A percentile compares a stretch with the other conserved stretches of the same genome.
Conservation (phyloP, 352 stramenopile species). For the Pythium inflatum region DNA sequence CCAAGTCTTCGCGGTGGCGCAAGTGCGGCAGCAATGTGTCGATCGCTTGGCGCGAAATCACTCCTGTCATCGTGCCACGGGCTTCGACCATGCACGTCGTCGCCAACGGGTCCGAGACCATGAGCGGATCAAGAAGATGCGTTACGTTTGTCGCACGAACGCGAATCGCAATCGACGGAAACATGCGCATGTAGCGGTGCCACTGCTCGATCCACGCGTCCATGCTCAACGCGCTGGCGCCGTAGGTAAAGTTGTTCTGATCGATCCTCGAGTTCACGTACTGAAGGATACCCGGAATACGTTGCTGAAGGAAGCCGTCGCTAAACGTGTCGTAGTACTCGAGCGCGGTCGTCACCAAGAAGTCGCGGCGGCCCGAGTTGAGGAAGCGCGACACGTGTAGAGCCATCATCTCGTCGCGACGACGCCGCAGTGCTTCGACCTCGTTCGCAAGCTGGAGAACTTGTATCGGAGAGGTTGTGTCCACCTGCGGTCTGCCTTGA, state of each 20-base stretch:
- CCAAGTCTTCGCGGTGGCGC: background rate
- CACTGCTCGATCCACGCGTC: slow-evolving; percentile 19
- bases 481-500: background rate
- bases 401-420: slow-evolving; percentile 12
- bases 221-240: background rate
- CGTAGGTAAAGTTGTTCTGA: slow-evolving; percentile 16
- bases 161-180: slow-evolving; percentile 13
- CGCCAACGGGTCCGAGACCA: background rate
- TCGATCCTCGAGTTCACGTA: slow-evolving; percentile 21
- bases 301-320: background rate
- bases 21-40: slow-evolving; percentile 16
- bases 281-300: slow-evolving; percentile 1
- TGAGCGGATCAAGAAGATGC: slow-evolving; percentile 2
- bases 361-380: slow-evolving; percentile 9
- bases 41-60: slow-evolving; percentile 6
- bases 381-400: background rate
- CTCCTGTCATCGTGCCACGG: slow-evolving; percentile 5
- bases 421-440: slow-evolving; percentile 19
- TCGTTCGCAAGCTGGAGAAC: background rate
- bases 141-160: background rate
- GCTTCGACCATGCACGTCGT: slow-evolving; percentile 8
- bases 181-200: slow-evolving; percentile 22
- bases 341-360: slow-evolving; percentile 10
- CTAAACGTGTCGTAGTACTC: slow-evolving; percentile 23
- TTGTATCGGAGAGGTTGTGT: background rate